Evolutionary conservation across 2,329 filamentous ascomycete genomes (phyloP).

Genomic region (Pseudogymnoascus sp.): DNA sequence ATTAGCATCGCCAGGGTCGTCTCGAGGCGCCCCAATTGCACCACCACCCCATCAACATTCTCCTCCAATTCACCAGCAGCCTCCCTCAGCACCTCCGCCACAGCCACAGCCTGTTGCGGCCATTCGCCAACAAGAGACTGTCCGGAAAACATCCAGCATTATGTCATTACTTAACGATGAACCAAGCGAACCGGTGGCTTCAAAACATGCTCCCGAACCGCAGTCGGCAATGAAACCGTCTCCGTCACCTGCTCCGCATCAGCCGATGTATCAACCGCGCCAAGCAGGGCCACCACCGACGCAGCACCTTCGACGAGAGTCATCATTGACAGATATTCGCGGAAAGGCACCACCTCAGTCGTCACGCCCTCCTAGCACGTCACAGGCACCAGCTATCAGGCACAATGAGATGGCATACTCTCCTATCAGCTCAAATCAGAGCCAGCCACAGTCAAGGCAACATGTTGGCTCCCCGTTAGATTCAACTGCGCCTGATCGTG

Average conservation of each 20-base stretch:
- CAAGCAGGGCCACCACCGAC: conserved; percentile 24
- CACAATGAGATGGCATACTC: conserved; percentile 29
- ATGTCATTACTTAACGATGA: conserved; percentile 58
- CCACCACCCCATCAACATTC: conserved; percentile 18
- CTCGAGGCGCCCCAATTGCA: conserved; percentile 21
- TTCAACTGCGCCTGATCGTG: conserved; percentile 22
- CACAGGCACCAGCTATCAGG: conserved; percentile 21
- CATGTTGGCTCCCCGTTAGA: conserved; percentile 25
- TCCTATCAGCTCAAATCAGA: conserved; percentile 20
- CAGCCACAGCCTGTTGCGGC: conserved; percentile 31
- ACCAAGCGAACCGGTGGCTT: conserved; percentile 33
- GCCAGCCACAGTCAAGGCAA: conserved; percentile 17
- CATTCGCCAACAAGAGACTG: conserved; percentile 34
- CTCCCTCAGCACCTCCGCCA: conserved; percentile 1
- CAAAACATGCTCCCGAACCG: conserved; percentile 8
- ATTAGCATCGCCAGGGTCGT: conserved; percentile 21
- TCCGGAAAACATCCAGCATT: conserved; percentile 55
- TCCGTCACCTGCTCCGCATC: conserved; percentile 24
- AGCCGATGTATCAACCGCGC: conserved; percentile 26
- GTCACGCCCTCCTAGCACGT: conserved; percentile 18
- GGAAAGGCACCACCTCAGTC: conserved; percentile 21
- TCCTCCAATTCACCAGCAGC: conserved; percentile 12
- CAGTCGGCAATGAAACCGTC: conserved; percentile 16
- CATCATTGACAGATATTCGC: conserved; percentile 24
- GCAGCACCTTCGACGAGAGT: conserved; percentile 23